Percentiles rank a stretch among this genome's conserved stretches.
Evolutionary conservation across 2,329 filamentous ascomycete species (phyloP).

Genomic region (Nothopassalora personata): DNA sequence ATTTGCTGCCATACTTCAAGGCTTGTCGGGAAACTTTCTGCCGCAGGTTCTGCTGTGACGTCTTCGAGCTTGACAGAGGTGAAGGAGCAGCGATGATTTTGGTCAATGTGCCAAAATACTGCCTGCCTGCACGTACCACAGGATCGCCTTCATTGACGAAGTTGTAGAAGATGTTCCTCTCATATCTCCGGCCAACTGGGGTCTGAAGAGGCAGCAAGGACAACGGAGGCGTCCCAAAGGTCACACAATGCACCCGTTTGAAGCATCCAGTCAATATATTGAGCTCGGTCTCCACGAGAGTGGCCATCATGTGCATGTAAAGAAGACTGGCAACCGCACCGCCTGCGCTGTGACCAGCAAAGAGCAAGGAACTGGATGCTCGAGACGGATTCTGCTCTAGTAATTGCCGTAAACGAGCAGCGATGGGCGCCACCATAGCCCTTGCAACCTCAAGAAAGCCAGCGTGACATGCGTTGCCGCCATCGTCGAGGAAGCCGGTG

Average conservation of each 20-base stretch:
- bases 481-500: slow-evolving; percentile 67
- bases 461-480: slow-evolving; percentile 70
- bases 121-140: slow-evolving; percentile 68
- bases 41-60: slow-evolving; percentile 3
- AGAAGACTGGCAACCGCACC: slow-evolving; percentile 76
- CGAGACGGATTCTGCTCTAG: slow-evolving; percentile 66
- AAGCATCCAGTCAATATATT: slow-evolving; percentile 64
- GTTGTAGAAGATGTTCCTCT: slow-evolving; percentile 68
- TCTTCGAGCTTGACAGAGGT: slow-evolving; percentile 8
- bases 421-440: slow-evolving; percentile 69
- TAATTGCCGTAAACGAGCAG: slow-evolving; percentile 61
- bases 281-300: slow-evolving; percentile 60
- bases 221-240: slow-evolving; percentile 77
- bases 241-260: slow-evolving; percentile 75
- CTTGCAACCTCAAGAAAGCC: slow-evolving; percentile 73
- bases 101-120: slow-evolving; percentile 67
- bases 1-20: slow-evolving; percentile 1
- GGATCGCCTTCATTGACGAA: slow-evolving; percentile 87
- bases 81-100: slow-evolving; percentile 57
- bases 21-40: slow-evolving; percentile 10
- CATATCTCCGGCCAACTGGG: slow-evolving; percentile 41
- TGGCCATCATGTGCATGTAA: slow-evolving; percentile 73
- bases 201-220: slow-evolving; percentile 64
- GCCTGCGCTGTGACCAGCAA: slow-evolving; percentile 82
- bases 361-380: slow-evolving; percentile 63